Evolutionary conservation across 2,329 filamentous ascomycete species (phyloP), one percentile per base, ranked within the genome.

Genomic region (Colletotrichum sp.): DNA sequence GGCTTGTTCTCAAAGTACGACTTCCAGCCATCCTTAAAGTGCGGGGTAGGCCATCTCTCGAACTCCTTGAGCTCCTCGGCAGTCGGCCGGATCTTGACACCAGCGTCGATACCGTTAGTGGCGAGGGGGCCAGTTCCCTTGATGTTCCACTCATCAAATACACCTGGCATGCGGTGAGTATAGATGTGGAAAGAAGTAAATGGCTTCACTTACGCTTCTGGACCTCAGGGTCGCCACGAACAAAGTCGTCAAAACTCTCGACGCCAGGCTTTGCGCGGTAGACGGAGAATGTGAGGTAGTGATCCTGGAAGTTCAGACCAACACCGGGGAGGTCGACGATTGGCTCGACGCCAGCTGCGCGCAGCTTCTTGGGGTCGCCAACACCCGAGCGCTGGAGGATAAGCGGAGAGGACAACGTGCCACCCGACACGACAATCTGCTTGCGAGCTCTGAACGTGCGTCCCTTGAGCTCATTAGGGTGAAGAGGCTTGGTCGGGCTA

Each of bases 1-100:
- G 93, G 93, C 86, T 95, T 95, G 81, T 96, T 84, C 86, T 95
- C 93, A 83, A 96, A 96, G 85, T 96, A 96, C 68, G 90, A 92
- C 78, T 96, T 91, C 93, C 93, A 96, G 4, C 93, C 93, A 8
- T 90, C 88, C 59, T 88, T 89, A 86, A 96, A 96, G 67, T 95
- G 91, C 13, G 91, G 90, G 62, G 91, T 94, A 0, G 94, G 93
- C 93, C 94, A 95, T 8, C 82, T 88, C 80, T 93, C 91, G 82
- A 95, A 93, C 78, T 91, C 86, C 65, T 88, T 87, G 21, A 94
- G 87, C 78, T 96, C 94, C 59, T 93, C 84, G 73, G 91, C 86
- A 0, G 89, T 94, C 0, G 94, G 94, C 3, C 94, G 88, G 78
- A 95, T 89, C 86, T 96, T 96, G 75, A 95, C 93, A 76, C 93